Base-by-base conservation (phyloP, 345 rosid genomes). In the Jatropha curcas region DNA sequence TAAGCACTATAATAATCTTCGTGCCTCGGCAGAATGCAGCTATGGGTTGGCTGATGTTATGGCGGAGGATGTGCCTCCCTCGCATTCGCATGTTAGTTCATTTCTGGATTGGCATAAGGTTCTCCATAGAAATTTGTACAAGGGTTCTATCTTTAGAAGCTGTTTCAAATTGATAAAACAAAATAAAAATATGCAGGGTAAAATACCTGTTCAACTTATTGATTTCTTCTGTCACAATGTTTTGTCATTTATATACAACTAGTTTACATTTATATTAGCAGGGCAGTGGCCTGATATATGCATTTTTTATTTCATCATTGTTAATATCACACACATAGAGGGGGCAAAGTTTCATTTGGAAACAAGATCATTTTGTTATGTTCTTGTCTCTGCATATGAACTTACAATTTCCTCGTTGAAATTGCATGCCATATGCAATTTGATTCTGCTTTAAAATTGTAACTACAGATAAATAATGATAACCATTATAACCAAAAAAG, bases 1-100 rank as follows among this genome's bases (percentile, higher is more conserved):
- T 61, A 81, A 84, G 80, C 90, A 84, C 76, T 88, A 86, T 59
- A 80, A 84, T 25, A 89, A 90, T 77, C 90, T 87, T 50, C 85
- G 78, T 20, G 84, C 85, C 28, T 74, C 87, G 83, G 88, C 80
- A 27, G 86, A 88, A 82, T 77, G 76, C 62, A 78, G 88, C 31
- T 79, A 80, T 60, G 89, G 84, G 14, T 27, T 83, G 28, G 88
- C 72, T 55, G 83, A 55, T n/a, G 70, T 59, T 4, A 85, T 80
- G 85, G 75, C 65, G 0, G 82, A 79, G 57, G 48, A 62, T 34
- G 4, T 16, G 20, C 55, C 7, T 24, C 7, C 24, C 55, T 51
- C 4, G 19, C 17, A 4, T 48, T 48, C 17, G 22, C n/a, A 48
- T 48, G 14, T 48, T 17, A 48, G 52, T 48, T 48, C 52, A 48